Base-by-base conservation (phyloP, 2,329 filamentous ascomycete genomes). In the Beauveria brongniartii region DNA sequence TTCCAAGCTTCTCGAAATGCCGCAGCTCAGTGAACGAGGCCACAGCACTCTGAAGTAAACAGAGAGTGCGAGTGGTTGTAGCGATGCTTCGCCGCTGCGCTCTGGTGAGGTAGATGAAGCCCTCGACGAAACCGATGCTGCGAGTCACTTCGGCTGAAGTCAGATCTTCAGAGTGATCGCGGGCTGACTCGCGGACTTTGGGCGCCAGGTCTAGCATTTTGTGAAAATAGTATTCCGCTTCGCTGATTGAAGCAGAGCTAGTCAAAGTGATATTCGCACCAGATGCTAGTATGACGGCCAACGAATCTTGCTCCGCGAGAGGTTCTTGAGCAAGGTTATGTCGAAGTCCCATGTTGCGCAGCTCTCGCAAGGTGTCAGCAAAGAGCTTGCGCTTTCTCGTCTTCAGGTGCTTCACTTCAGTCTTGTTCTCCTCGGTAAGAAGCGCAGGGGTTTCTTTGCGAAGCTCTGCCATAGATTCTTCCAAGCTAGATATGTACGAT, bases 271-370 rank as follows among this genome's bases (percentile, higher is more conserved):
- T 64, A 64, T 80, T 67, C 40, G 76, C 69, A 3, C 80, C 81
- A 6, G 77, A 79, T 1, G 90, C 82, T 30, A 99, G 80, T 2
- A 97, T 80, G 5, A 81, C 74, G 6, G 89, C 82, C 8, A 90
- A 77, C 0, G 90, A 88, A 30, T 83, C 80, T 72, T 99, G 94
- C 58, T 85, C 84, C 44, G 82, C 81, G 20, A 97, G 78, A 48
- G 88, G 80, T 69, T 90, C 85, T 16, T 85, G 86, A 65, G 89
- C 86, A 18, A 96, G 79, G 69, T 96, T 97, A 57, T 87, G 86
- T 67, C 88, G 88, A 67, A 99, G 84, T 4, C 94, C 94, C 93
- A 99, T 97, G 61, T 88, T 84, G 41, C 91, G 86, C 30, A 97
- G 77, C 24, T 87, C 84, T 69, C 90, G 92, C 64, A 99, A 77